These are phyloP conservation scores for Eugenia klotzschiana DNA, from an alignment of 441 rosid species.

Conservation along the genomic window DNA sequence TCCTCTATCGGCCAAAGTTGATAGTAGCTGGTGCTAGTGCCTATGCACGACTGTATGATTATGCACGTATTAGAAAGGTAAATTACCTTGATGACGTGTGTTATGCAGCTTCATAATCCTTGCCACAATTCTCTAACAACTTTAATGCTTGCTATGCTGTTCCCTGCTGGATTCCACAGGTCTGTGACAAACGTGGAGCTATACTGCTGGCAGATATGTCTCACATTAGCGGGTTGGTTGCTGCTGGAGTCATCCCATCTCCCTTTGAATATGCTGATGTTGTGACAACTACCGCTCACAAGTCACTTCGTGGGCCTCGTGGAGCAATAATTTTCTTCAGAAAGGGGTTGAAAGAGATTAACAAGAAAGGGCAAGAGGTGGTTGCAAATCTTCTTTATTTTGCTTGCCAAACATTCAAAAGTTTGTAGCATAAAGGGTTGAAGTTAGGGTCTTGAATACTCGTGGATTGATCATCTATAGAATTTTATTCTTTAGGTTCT, in stretches of 20 bases:
- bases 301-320: slow-evolving; percentile 96
- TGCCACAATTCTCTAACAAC: not conserved
- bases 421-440: not conserved
- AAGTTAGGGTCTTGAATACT: not conserved
- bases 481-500: slow-evolving; percentile 32
- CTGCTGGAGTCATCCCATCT: slow-evolving; percentile 93
- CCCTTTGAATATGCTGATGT: slow-evolving; percentile 97
- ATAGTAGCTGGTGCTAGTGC: slow-evolving; percentile 98
- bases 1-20: slow-evolving; percentile 87
- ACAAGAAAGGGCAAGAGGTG: slow-evolving; percentile 92
- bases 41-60: slow-evolving; percentile 89
- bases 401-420: not conserved
- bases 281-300: slow-evolving; percentile 94
- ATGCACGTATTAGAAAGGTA: slow-evolving; percentile 85
- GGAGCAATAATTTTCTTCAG: slow-evolving; percentile 97
- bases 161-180: slow-evolving; percentile 31
- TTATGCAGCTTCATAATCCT: not conserved
- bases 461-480: not conserved
- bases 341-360: slow-evolving; percentile 77
- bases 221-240: slow-evolving; percentile 93
- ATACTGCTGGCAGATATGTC: slow-evolving; percentile 89
- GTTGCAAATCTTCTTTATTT: not conserved
- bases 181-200: slow-evolving; percentile 90
- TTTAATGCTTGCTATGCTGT: not conserved
- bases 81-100: not conserved